These are phyloP conservation scores for Oropetium thomaeum DNA, from an alignment of 176 grass and related monocot genomes.

Conservation along the genomic window DNA sequence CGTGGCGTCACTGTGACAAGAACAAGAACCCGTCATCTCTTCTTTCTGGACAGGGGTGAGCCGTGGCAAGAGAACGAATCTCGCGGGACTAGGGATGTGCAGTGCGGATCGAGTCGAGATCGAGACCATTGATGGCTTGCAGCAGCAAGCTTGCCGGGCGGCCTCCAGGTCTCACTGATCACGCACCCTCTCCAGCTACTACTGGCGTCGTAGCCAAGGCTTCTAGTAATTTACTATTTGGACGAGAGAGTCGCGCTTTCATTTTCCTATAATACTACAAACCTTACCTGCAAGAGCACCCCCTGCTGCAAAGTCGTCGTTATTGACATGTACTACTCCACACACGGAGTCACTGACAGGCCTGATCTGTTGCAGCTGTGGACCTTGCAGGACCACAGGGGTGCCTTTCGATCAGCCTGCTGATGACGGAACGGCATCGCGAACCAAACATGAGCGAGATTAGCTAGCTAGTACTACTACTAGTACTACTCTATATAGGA, in stretches of 20 bases:
- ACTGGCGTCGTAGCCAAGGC: neutral
- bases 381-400: conserved; percentile 6
- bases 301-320: neutral
- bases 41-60: too few relatives aligned
- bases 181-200: too few relatives aligned
- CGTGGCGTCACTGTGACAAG: neutral
- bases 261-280: too few relatives aligned
- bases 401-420: neutral
- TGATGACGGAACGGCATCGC: neutral
- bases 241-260: too few relatives aligned
- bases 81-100: conserved; percentile 28
- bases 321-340: neutral
- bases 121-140: neutral
- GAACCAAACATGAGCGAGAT: neutral
- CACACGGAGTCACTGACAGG: neutral
- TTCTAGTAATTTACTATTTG: neutral
- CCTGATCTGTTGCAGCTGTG: neutral
- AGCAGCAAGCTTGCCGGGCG: neutral
- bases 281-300: too few relatives aligned
- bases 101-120: too few relatives aligned
- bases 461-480: too few relatives aligned
- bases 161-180: neutral
- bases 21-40: too few relatives aligned
- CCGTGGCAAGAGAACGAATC: neutral
- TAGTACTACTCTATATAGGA: too few relatives aligned